A percentile compares a stretch with the other conserved stretches of the same genome.
Conservation (phyloP, 495 filamentous ascomycete species). For the Xylaria palmicola region DNA sequence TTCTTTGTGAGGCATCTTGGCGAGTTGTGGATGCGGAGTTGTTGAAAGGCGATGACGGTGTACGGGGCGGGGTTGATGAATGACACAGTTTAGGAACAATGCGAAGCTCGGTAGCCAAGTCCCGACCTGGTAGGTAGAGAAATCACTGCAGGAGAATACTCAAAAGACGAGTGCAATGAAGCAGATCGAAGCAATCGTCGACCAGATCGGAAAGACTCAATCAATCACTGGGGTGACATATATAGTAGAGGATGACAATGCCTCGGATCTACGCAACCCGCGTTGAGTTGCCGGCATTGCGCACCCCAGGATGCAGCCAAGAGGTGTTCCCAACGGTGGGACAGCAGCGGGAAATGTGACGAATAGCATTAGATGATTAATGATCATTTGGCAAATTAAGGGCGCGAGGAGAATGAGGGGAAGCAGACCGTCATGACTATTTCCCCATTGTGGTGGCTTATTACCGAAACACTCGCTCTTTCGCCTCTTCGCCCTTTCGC, state of each 20-base stretch:
- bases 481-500: no score
- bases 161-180: background rate
- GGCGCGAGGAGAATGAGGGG: background rate
- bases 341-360: background rate
- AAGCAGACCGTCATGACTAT: background rate
- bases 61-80: background rate
- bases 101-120: background rate
- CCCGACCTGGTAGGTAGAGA: background rate
- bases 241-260: no score
- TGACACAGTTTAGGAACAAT: background rate
- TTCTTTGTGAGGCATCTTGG: slow-evolving; percentile 7
- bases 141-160: background rate
- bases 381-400: background rate
- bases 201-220: no score
- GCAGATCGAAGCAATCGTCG: background rate
- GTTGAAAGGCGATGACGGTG: background rate
- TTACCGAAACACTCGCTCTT: no score
- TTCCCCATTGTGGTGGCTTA: background rate
- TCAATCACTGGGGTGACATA: no score
- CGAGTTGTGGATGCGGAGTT: background rate
- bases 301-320: no score
- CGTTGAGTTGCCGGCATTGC: no score
- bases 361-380: background rate
- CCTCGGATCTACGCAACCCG: no score
- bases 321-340: background rate